These are phyloP conservation scores for Raphidocelis subcapitata DNA, from an alignment of 139 green algal species.

Conservation along the genomic window DNA sequence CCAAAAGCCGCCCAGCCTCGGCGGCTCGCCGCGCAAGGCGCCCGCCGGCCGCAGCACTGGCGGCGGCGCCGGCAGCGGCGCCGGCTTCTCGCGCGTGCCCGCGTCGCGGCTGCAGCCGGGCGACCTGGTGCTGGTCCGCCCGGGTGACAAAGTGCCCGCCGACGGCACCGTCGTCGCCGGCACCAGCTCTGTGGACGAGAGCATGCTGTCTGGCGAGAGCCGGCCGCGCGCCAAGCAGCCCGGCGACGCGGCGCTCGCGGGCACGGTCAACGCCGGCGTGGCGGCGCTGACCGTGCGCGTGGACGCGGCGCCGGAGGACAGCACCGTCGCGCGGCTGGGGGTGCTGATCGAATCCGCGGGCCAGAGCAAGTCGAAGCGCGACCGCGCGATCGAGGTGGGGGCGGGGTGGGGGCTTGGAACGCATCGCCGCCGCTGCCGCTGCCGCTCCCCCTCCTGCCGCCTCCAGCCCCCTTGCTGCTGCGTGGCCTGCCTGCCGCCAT, in stretches of 20 bases:
- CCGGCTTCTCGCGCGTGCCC: background rate
- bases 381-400: constrained; percentile 62
- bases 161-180: constrained; percentile 71
- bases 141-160: constrained; percentile 70
- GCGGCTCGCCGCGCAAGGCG: background rate
- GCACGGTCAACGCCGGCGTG: constrained; percentile 62
- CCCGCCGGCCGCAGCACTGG: constrained; percentile 12
- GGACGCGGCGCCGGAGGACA: constrained; percentile 52
- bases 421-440: no score
- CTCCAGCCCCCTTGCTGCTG: no score
- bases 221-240: constrained; percentile 50
- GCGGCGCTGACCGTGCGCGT: constrained; percentile 47
- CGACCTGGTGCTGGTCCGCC: constrained; percentile 52
- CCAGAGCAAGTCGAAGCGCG: constrained; percentile 37
- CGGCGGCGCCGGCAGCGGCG: background rate
- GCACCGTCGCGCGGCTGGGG: constrained; percentile 65
- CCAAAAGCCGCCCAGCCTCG: background rate
- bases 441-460: no score
- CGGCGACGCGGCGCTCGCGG: constrained; percentile 51
- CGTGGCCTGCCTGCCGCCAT: no score
- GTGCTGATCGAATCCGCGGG: constrained; percentile 68
- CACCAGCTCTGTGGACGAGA: constrained; percentile 65
- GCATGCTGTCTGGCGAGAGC: constrained; percentile 68
- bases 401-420: no score
- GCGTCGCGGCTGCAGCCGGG: constrained; percentile 16